phyloP scores from a whole-genome alignment of 2,329 filamentous ascomycete species.

The Domatiomyces globalis region DNA sequence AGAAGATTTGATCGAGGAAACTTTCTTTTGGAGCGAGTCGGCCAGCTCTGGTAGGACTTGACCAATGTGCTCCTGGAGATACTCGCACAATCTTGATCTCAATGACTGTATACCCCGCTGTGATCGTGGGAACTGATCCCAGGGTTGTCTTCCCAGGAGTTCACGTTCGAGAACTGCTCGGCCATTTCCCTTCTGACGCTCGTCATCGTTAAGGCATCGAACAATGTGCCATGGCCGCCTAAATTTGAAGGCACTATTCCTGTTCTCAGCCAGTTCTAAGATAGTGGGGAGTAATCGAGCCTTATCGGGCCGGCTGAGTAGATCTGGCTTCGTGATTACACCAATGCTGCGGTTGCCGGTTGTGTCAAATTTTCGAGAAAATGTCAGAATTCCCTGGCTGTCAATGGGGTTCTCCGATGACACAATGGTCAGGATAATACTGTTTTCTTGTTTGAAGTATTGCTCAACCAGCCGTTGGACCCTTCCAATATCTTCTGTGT shows the following conservation, averaged over 20 bases:
- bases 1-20: slow-evolving; percentile 7
- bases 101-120: slow-evolving; percentile 22
- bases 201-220: slow-evolving; percentile 22
- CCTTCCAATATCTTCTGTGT: slow-evolving; percentile 24
- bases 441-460: slow-evolving; percentile 30
- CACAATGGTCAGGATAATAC: slow-evolving; percentile 35
- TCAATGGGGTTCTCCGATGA: slow-evolving; percentile 28
- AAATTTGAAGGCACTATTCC: slow-evolving; percentile 18
- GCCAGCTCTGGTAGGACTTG: slow-evolving; percentile 10
- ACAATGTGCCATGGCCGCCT: slow-evolving; percentile 27
- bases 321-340: slow-evolving; percentile 33
- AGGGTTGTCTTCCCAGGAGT: slow-evolving; percentile 13
- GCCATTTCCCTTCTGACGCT: slow-evolving; percentile 10
- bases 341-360: slow-evolving; percentile 27
- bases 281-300: slow-evolving; percentile 2
- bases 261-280: slow-evolving; percentile 22
- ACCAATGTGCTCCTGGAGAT: slow-evolving; percentile 22
- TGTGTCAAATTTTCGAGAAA: slow-evolving; percentile 23
- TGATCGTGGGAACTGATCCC: slow-evolving; percentile 6
- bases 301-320: too few relatives aligned
- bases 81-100: slow-evolving; percentile 18
- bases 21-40: slow-evolving; percentile 9
- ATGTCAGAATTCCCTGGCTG: slow-evolving; percentile 26
- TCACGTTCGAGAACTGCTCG: slow-evolving; percentile 8
- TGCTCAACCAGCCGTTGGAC: slow-evolving; percentile 33